Evolutionary conservation across 495 filamentous ascomycete species (phyloP).

Genomic region (Daldinia concentrica): DNA sequence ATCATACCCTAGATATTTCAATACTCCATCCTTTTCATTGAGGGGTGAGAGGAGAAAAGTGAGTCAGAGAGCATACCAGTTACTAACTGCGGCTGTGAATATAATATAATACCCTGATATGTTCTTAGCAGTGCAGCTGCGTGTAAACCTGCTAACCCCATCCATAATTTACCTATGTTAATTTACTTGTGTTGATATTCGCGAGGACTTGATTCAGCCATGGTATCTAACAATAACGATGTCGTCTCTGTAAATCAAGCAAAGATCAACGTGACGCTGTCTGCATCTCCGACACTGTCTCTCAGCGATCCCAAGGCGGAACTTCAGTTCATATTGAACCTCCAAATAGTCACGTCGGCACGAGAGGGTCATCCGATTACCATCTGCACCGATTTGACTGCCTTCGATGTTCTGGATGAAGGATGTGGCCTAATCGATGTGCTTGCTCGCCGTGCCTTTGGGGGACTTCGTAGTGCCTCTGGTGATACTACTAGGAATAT

Average conservation of each 20-base stretch:
- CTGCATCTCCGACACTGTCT: not conserved
- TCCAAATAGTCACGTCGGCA: not conserved
- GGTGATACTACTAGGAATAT: not conserved
- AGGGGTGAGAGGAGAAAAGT: not conserved
- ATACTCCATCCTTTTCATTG: not conserved
- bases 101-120: not conserved
- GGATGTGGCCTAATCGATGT: constrained; percentile 2
- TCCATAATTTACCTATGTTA: not conserved
- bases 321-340: not conserved
- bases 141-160: not conserved
- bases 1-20: not conserved
- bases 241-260: not conserved
- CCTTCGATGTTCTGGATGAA: not conserved
- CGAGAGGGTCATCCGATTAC: not conserved
- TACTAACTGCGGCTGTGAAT: not conserved
- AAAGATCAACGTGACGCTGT: not conserved
- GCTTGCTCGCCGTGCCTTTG: constrained; percentile 2
- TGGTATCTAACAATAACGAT: not conserved
- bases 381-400: not conserved
- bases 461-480: not conserved
- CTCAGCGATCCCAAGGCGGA: not conserved
- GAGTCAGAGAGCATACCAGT: not conserved
- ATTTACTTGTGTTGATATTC: not conserved
- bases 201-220: not conserved
- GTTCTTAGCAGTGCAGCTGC: not conserved